phyloP scores from a whole-genome alignment of 2,329 filamentous ascomycete genomes.

The Talaromyces sp. region DNA sequence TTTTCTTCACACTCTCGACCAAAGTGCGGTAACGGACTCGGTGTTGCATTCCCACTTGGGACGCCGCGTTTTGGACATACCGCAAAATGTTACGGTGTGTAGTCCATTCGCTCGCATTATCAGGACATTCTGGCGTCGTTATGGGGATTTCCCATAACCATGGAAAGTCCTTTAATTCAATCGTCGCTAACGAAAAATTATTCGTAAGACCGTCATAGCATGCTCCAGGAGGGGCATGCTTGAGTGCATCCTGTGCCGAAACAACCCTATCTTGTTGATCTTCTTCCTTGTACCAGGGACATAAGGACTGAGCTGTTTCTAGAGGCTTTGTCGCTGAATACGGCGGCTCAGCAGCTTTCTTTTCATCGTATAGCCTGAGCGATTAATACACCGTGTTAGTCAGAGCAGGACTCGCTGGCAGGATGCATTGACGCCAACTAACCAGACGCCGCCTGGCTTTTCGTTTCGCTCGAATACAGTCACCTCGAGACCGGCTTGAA shows the following conservation, averaged over 20 bases:
- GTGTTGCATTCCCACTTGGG: not conserved
- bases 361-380: conserved; percentile 47
- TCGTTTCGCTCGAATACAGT: conserved; percentile 51
- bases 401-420: not conserved
- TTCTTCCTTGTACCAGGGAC: conserved; percentile 22
- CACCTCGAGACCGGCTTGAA: conserved; percentile 43
- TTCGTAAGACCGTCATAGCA: conserved; percentile 10
- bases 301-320: conserved; percentile 26
- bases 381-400: not conserved
- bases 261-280: conserved; percentile 19
- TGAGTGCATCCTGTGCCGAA: conserved; percentile 5
- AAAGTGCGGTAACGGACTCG: not conserved
- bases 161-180: conserved; percentile 6
- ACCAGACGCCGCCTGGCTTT: conserved; percentile 53
- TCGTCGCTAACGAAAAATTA: conserved; percentile 7
- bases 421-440: conserved; percentile 17
- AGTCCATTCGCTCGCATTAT: conserved; percentile 8
- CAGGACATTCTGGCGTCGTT: not conserved
- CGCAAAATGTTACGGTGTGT: not conserved
- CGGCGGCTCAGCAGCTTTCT: conserved; percentile 43
- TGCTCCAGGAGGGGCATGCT: conserved; percentile 2
- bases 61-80: conserved; percentile 6
- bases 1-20: conserved; percentile 3
- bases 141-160: conserved; percentile 9
- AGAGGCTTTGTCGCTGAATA: conserved; percentile 37